Evolutionary conservation across 176 grass and related monocot species (phyloP).

Genomic region (Aegilops sharonensis): DNA sequence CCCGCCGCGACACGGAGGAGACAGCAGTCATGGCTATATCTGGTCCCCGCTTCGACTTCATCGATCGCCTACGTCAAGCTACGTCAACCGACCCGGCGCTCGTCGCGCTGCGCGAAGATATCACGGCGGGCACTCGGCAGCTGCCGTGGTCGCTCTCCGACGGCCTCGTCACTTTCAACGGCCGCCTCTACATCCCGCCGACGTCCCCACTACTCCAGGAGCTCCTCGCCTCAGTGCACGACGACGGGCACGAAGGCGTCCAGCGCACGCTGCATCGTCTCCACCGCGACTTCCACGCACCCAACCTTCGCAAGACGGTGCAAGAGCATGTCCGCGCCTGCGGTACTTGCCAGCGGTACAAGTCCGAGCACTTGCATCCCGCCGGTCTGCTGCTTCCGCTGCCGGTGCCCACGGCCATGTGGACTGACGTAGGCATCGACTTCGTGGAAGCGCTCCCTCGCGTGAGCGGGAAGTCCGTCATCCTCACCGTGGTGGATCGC

Average conservation of each 20-base stretch:
- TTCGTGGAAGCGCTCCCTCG: no score
- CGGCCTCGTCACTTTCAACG: neutral
- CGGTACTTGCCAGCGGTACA: no score
- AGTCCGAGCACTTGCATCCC: no score
- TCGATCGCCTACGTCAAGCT: neutral
- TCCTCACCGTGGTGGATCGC: no score
- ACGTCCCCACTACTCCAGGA: neutral
- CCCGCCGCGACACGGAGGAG: neutral
- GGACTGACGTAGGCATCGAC: no score
- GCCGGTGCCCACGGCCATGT: no score
- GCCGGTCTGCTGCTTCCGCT: no score
- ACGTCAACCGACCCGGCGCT: neutral
- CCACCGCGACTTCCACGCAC: neutral
- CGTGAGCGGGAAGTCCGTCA: no score
- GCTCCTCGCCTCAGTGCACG: neutral
- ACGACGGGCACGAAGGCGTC: neutral
- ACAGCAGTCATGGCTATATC: neutral
- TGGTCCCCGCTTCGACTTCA: neutral
- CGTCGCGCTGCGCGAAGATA: neutral
- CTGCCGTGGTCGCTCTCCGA: neutral
- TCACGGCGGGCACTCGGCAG: neutral
- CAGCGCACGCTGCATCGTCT: neutral
- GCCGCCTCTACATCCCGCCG: neutral
- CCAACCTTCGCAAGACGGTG: neutral
- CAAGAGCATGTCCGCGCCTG: neutral